A percentile compares a stretch with the other conserved stretches of the same genome.
Evolutionary conservation across 2,329 filamentous ascomycete genomes (phyloP).

Genomic region (Ambrosiella beaveri): DNA sequence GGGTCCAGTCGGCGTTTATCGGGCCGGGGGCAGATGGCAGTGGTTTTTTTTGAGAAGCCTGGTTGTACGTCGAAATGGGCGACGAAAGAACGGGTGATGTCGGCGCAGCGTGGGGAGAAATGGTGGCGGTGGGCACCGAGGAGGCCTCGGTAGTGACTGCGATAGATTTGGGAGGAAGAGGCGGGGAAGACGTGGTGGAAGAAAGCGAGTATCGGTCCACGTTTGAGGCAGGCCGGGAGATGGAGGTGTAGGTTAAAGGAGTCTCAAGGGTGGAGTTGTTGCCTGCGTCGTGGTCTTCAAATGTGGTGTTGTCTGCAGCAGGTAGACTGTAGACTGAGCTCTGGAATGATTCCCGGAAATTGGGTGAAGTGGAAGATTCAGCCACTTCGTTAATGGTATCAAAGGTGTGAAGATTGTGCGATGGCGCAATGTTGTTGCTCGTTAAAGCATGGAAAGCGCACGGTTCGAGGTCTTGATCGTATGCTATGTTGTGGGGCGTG

Average conservation of each 20-base stretch:
- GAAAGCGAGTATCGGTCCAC: neutral
- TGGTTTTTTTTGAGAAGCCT: constrained; percentile 34
- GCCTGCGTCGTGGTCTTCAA: constrained; percentile 1
- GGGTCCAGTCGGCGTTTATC: no score
- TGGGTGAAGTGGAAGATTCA: constrained; percentile 12
- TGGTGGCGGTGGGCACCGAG: constrained; percentile 5
- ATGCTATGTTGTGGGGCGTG: neutral
- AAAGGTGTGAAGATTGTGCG: neutral
- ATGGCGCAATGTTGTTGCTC: neutral
- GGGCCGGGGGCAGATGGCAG: constrained; percentile 33
- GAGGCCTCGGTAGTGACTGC: constrained; percentile 11
- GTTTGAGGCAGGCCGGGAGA: neutral
- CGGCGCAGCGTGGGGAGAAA: constrained; percentile 14
- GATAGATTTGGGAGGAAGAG: constrained; percentile 17
- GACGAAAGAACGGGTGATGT: constrained; percentile 15
- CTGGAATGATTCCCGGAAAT: constrained; percentile 13
- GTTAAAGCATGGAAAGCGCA: neutral
- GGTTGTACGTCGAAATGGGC: constrained; percentile 17
- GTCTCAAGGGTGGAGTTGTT: constrained; percentile 11
- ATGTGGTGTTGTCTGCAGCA: neutral
- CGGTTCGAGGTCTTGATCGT: neutral
- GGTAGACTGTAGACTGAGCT: constrained; percentile 13
- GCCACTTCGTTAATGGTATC: constrained; percentile 13
- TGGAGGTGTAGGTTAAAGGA: constrained; percentile 2
- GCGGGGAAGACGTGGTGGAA: constrained; percentile 20